These are phyloP conservation scores for Reticulomyxa filosa DNA, from an alignment of 78 protist genomes.

Conservation along the genomic window DNA sequence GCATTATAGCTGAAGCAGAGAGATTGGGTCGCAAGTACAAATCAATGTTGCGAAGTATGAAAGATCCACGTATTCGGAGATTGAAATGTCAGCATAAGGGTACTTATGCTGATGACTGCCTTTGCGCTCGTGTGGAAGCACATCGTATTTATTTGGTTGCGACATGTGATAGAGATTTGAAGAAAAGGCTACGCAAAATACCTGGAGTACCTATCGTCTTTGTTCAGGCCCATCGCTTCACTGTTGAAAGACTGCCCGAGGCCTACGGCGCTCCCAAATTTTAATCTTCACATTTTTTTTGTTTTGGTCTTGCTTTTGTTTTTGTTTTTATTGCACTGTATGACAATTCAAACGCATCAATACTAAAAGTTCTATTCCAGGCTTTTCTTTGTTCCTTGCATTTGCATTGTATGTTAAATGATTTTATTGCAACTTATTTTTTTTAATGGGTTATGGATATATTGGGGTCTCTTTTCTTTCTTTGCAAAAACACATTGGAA, in stretches of 20 bases:
- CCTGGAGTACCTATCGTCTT: constrained; percentile 95
- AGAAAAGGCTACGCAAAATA: constrained; percentile 77
- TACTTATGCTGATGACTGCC: constrained; percentile 96
- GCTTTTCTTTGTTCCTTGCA: too few relatives aligned
- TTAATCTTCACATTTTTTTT: too few relatives aligned
- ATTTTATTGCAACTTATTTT: too few relatives aligned
- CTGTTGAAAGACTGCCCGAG: constrained; percentile 89
- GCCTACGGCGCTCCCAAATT: too few relatives aligned
- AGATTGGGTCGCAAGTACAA: constrained; percentile 74
- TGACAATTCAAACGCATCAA: too few relatives aligned
- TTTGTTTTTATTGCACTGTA: too few relatives aligned
- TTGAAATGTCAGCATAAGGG: constrained; percentile 73
- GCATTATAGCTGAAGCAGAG: constrained; percentile 94
- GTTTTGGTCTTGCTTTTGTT: too few relatives aligned
- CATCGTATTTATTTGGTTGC: constrained; percentile 12
- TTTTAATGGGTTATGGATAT: too few relatives aligned
- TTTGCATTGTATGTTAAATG: too few relatives aligned
- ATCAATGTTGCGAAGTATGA: constrained; percentile 62
- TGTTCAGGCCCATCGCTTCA: constrained; percentile 45
- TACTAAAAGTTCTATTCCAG: too few relatives aligned
- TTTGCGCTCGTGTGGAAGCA: constrained; percentile 52
- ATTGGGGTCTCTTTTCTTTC: too few relatives aligned
- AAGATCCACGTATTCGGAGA: constrained; percentile 85
- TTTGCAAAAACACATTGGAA: too few relatives aligned
- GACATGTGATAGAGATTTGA: constrained; percentile 72